phyloP scores from a whole-genome alignment of 768 basidiomycete species.

The Lentinus tigrinus region DNA sequence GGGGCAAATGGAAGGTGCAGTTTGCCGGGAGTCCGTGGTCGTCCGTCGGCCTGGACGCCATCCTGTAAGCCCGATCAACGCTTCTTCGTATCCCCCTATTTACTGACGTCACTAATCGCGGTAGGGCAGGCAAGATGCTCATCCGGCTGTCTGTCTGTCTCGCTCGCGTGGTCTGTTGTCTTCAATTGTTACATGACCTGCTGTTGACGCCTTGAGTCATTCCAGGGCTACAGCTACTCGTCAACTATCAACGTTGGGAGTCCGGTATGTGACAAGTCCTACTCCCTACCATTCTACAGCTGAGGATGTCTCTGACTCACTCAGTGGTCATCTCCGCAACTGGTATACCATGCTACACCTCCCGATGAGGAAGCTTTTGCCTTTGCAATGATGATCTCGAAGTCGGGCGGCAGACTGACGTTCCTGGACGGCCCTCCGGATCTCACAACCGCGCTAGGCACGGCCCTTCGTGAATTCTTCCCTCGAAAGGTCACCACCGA shows the following conservation, averaged over 20 bases:
- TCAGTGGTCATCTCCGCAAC: constrained; percentile 50
- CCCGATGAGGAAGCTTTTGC: constrained; percentile 52
- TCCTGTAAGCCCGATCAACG: constrained; percentile 39
- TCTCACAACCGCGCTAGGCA: constrained; percentile 37
- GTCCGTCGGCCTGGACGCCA: constrained; percentile 49
- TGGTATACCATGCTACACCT: constrained; percentile 60
- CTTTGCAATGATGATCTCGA: constrained; percentile 66
- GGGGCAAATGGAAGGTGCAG: constrained; percentile 57
- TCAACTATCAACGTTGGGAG: constrained; percentile 52
- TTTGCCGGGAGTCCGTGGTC: constrained; percentile 73
- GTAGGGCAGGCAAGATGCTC: constrained; percentile 52
- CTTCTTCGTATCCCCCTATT: not conserved
- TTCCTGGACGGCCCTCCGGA: constrained; percentile 42
- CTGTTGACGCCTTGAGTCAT: not conserved
- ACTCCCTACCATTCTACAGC: not conserved
- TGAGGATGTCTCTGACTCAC: constrained; percentile 10
- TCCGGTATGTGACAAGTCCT: constrained; percentile 37
- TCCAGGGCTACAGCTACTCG: constrained; percentile 69
- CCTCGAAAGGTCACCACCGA: constrained; percentile 42
- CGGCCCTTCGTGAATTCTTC: constrained; percentile 39
- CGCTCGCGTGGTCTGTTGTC: constrained; percentile 45
- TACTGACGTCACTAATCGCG: constrained; percentile 30
- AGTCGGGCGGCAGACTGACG: constrained; percentile 53
- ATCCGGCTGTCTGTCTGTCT: constrained; percentile 59
- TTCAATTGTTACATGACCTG: not conserved